Evolutionary conservation across 2,329 filamentous ascomycete genomes (phyloP), one percentile per base, ranked within the genome.

Genomic region (Chrysoporthe puriensis): DNA sequence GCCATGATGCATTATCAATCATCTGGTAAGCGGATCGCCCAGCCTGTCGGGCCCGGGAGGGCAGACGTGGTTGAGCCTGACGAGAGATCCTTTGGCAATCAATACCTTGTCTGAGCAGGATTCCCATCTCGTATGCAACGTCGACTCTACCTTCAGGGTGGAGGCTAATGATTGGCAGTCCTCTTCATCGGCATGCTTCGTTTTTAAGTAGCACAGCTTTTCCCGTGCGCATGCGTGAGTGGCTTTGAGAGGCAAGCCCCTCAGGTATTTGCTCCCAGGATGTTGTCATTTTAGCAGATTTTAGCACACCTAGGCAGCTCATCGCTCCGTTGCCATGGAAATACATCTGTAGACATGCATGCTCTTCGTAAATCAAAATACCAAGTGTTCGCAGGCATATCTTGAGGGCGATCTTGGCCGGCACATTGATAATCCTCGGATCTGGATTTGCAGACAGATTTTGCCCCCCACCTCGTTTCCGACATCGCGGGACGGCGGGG

Each of bases 1-100:
- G 66, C 64, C 14, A 26, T 70, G 67, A 70, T 69, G 69, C 42
- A 66, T 42, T 21, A 40, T 42, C 43, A 46, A 40, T 64, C 66
- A 70, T 69, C 66, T 70, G 69, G 69, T 70, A 70, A 70, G 52
- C 69, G 66, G 69, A 70, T 60, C 21, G 67, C 67, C 50, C 69
- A 70, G 66, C 69, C 69, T 64, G 56, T 56, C 26, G 58, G 61
- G 26, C 16, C 44, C 14, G 34, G 26, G 46, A 8, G 43, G 21
- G 26, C 42, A n/a, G 40, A 58, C 42, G 69, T 66, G 66, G 69
- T 70, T 67, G 67, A 62, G 66, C 67, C 57, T 68, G 69, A 70
- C 62, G 69, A 70, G 13, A 63, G 26, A 63, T 34, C 57, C 34
- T 36, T 57, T 61, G 69, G 69, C 69, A 68, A 40, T 57, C 32